A percentile compares a stretch with the other conserved stretches of the same genome.
Conservation (phyloP, 2,329 filamentous ascomycete genomes). For the Sclerotinia spermophila region DNA sequence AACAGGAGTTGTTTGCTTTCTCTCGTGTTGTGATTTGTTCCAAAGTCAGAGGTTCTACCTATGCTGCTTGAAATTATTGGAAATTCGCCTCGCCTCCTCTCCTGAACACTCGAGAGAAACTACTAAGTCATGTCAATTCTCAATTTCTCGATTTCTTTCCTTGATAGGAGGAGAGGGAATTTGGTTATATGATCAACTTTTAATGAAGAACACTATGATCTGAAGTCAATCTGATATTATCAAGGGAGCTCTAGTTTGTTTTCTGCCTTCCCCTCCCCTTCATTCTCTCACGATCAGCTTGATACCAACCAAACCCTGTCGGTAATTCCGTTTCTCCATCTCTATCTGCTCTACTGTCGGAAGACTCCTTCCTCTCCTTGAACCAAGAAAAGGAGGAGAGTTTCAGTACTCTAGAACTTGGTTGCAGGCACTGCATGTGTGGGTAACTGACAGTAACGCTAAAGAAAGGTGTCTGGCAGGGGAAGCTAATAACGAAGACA, state of each 20-base stretch:
- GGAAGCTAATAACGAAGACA: neutral
- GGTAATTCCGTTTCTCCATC: neutral
- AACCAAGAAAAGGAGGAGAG: neutral
- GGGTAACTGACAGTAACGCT: neutral
- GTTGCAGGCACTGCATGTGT: neutral
- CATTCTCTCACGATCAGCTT: neutral
- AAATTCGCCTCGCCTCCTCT: neutral
- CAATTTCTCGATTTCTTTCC: neutral
- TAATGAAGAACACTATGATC: neutral
- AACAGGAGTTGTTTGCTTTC: neutral
- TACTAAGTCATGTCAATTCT: neutral
- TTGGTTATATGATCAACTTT: neutral
- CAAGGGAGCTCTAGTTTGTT: neutral
- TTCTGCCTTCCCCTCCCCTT: neutral
- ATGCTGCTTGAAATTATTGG: neutral
- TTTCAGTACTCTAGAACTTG: neutral
- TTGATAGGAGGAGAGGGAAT: neutral
- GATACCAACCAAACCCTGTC: neutral
- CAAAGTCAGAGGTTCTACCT: neutral
- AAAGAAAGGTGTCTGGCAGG: neutral
- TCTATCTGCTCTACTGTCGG: too few species aligned
- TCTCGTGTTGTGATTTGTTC: neutral
- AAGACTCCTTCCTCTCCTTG: neutral
- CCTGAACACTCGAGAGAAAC: neutral
- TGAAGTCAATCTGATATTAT: neutral